Conservation (phyloP, 129 eudicot species). For the Rutidosis leptorrhynchoides region DNA sequence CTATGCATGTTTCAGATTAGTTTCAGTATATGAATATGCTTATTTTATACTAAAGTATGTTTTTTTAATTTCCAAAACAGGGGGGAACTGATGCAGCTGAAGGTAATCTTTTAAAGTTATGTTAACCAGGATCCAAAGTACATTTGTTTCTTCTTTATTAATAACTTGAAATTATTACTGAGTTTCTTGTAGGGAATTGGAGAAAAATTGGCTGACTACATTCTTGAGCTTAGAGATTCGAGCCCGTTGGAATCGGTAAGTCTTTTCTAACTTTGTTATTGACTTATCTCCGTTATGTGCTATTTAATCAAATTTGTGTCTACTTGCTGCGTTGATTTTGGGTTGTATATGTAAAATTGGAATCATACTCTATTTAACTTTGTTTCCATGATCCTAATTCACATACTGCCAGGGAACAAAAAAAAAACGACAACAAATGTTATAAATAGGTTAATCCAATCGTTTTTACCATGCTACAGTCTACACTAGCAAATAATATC, state of each 20-base stretch:
- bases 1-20: neutral
- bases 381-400: neutral
- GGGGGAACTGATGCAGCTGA: slow-evolving; percentile 72
- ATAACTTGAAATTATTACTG: neutral
- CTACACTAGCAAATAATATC: neutral
- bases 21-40: neutral
- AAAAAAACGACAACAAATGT: neutral
- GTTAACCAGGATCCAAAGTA: neutral
- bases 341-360: neutral
- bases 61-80: slow-evolving; percentile 36
- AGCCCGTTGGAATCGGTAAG: slow-evolving; percentile 85
- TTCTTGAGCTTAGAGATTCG: slow-evolving; percentile 71
- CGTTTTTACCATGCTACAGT: no score
- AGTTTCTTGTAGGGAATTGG: slow-evolving; percentile 71
- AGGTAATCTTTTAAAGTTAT: slow-evolving; percentile 38
- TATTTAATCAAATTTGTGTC: neutral
- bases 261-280: neutral
- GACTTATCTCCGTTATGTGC: slow-evolving; percentile 4
- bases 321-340: neutral
- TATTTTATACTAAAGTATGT: slow-evolving; percentile 1
- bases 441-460: neutral
- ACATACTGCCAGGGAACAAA: neutral
- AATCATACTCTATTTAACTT: neutral
- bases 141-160: neutral
- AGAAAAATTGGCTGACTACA: slow-evolving; percentile 74